phyloP scores from a whole-genome alignment of 345 rosid species.

The Hibiscus trionum region DNA sequence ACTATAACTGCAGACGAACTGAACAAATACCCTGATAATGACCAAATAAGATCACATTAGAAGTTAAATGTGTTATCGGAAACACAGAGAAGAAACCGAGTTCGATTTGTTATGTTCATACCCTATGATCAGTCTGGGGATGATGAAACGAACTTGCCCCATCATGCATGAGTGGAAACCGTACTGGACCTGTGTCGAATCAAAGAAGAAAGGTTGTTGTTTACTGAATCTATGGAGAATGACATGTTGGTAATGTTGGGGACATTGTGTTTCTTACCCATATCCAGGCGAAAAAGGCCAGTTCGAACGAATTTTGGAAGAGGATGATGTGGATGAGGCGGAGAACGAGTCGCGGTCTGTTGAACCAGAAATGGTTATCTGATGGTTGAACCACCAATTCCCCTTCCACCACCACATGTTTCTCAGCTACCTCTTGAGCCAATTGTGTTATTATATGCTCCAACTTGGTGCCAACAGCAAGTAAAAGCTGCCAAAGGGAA shows the following conservation, averaged over 20 bases:
- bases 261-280: conserved; percentile 32
- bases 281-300: conserved; percentile 75
- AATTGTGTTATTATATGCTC: conserved; percentile 66
- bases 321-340: conserved; percentile 64
- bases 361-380: conserved; percentile 74
- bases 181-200: conserved; percentile 46
- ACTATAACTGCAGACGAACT: conserved; percentile 76
- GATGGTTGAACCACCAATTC: conserved; percentile 70
- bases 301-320: conserved; percentile 83
- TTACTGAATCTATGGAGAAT: background rate
- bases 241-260: background rate
- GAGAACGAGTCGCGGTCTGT: conserved; percentile 48
- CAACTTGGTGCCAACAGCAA: conserved; percentile 68
- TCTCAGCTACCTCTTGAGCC: conserved; percentile 69
- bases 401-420: conserved; percentile 59
- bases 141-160: conserved; percentile 47
- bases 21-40: conserved; percentile 45
- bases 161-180: conserved; percentile 69
- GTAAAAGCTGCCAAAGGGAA: conserved; percentile 43
- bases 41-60: background rate
- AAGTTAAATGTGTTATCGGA: background rate
- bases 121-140: conserved; percentile 73
- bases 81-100: background rate
- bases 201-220: background rate
- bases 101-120: conserved; percentile 16